Conservation (phyloP, 257 asterid species). For the Paulownia fortunei region DNA sequence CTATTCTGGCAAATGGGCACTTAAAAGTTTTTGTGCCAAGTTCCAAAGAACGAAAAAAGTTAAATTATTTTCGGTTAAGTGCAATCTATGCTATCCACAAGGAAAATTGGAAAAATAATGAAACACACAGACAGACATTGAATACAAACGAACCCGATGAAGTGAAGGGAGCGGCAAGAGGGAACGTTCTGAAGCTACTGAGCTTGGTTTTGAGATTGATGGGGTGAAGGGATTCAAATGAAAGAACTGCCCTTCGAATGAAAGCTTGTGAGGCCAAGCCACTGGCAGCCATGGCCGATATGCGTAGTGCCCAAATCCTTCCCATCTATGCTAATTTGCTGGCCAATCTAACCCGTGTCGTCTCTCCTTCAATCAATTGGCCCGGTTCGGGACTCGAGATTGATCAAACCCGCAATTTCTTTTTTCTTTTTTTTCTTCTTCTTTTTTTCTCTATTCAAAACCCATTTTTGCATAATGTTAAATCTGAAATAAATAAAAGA, state of each 20-base stretch:
- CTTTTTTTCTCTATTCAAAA: background rate
- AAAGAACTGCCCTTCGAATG: slow-evolving; percentile 37
- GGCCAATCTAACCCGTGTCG: background rate
- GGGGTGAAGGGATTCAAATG: slow-evolving; percentile 36
- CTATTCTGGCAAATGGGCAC: background rate
- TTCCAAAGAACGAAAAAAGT: background rate
- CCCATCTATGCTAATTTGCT: background rate
- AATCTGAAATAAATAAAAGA: background rate
- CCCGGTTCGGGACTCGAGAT: background rate
- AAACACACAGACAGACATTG: background rate
- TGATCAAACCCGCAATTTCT: background rate
- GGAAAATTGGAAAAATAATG: background rate
- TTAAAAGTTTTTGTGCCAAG: background rate
- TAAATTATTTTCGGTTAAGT: background rate
- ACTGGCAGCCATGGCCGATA: slow-evolving; percentile 51
- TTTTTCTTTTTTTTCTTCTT: background rate
- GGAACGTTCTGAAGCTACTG: slow-evolving; percentile 33
- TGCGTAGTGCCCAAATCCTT: slow-evolving; percentile 43
- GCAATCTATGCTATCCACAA: background rate
- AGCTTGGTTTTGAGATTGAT: slow-evolving; percentile 23
- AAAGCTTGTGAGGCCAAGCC: slow-evolving; percentile 50
- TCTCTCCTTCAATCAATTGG: background rate
- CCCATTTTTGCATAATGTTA: background rate
- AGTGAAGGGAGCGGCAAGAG: slow-evolving; percentile 46
- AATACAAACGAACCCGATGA: slow-evolving; percentile 55